phyloP scores from a whole-genome alignment of 768 basidiomycete species.

The Dictyophora rubrovolvata region DNA sequence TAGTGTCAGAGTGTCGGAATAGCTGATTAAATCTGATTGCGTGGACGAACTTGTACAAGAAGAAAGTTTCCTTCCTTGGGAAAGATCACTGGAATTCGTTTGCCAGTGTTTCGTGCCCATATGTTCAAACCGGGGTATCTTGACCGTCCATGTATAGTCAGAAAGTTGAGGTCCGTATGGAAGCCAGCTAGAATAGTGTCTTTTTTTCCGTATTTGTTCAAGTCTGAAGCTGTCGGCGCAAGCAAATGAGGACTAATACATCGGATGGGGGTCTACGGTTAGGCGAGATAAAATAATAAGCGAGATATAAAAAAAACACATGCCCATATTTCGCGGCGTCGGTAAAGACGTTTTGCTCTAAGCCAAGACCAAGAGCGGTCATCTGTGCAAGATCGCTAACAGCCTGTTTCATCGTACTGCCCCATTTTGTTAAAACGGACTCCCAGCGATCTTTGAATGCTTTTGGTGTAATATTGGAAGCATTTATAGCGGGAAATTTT shows the following conservation, averaged over 20 bases:
- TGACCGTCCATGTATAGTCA: constrained; percentile 84
- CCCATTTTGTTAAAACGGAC: constrained; percentile 76
- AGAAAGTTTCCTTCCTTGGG: constrained; percentile 71
- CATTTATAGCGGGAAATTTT: constrained; percentile 64
- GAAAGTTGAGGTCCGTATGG: constrained; percentile 88
- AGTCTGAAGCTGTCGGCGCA: constrained; percentile 89
- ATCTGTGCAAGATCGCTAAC: constrained; percentile 84
- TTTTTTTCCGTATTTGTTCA: constrained; percentile 64
- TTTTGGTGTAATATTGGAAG: constrained; percentile 73
- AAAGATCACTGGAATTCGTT: constrained; percentile 79
- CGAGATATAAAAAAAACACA: background rate
- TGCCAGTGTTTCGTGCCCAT: constrained; percentile 92
- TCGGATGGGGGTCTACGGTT: too few species aligned
- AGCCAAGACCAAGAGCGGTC: constrained; percentile 73
- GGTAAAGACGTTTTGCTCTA: constrained; percentile 58
- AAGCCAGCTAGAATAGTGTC: constrained; percentile 90
- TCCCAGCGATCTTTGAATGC: constrained; percentile 61
- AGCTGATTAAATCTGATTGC: too few species aligned
- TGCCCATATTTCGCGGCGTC: constrained; percentile 81
- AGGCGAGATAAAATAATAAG: constrained; percentile 4
- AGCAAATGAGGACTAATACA: constrained; percentile 71
- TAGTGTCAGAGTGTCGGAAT: background rate
- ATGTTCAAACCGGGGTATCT: constrained; percentile 84
- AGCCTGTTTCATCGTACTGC: constrained; percentile 79
- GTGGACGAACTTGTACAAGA: constrained; percentile 53